phyloP scores from a whole-genome alignment of 495 filamentous ascomycete species.

The Cudoniella acicularis region DNA sequence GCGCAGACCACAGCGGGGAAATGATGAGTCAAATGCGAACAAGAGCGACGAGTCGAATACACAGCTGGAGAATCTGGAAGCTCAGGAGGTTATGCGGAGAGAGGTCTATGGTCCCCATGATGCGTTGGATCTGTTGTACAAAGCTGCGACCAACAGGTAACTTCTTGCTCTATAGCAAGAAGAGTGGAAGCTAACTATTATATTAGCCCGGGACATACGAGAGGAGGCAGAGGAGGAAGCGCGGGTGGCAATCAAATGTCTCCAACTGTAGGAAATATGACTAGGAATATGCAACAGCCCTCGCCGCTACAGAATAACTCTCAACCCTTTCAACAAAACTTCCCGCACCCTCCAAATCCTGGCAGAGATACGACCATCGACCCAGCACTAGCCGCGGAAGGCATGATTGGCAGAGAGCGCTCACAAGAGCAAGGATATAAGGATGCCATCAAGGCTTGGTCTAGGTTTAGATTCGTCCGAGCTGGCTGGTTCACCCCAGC shows the following conservation, averaged over 20 bases:
- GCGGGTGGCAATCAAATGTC: constrained; percentile 21
- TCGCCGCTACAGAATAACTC: constrained; percentile 10
- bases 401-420: constrained; percentile 20
- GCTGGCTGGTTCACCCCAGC: constrained; percentile 94
- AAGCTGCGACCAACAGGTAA: constrained; percentile 60
- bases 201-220: constrained; percentile 27
- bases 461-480: constrained; percentile 83
- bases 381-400: constrained; percentile 17
- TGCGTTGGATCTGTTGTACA: constrained; percentile 65
- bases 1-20: constrained; percentile 37
- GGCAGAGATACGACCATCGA: constrained; percentile 19
- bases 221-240: constrained; percentile 23
- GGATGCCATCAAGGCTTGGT: constrained; percentile 82
- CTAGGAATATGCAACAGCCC: constrained; percentile 2
- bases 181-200: constrained; percentile 10
- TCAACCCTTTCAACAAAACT: constrained; percentile 4
- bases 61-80: constrained; percentile 51
- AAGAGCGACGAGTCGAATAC: constrained; percentile 22
- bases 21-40: constrained; percentile 10
- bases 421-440: constrained; percentile 46
- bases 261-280: constrained; percentile 10
- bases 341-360: constrained; percentile 15
- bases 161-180: constrained; percentile 17
- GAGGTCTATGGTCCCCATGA: constrained; percentile 59
- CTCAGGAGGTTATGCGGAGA: constrained; percentile 54